Percentiles rank a stretch among this genome's conserved stretches.
phyloP scores from a whole-genome alignment of 805 yeast genomes.

The Starmerella vaccinii region DNA sequence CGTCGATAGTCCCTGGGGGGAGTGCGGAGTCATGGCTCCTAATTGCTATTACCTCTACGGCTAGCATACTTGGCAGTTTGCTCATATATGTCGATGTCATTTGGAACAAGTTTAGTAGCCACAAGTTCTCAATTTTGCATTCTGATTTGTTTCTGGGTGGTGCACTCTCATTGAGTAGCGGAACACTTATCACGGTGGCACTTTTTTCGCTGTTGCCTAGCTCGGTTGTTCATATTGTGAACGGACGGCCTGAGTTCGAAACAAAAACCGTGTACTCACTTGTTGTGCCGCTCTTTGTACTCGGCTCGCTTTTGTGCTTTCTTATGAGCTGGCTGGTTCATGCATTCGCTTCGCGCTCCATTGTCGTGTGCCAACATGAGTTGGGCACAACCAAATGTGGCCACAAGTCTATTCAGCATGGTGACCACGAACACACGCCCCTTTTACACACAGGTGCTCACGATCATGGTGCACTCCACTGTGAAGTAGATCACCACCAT shows the following conservation, averaged over 20 bases:
- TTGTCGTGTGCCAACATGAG: conserved; percentile 18
- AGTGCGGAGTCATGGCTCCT: conserved; percentile 40
- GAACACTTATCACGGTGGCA: conserved; percentile 70
- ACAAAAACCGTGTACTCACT: conserved; percentile 31
- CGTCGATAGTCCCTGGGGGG: not conserved
- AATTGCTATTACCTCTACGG: conserved; percentile 52
- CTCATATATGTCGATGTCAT: conserved; percentile 53
- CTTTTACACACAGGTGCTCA: conserved; percentile 5
- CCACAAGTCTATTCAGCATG: not conserved
- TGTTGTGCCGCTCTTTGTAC: conserved; percentile 39
- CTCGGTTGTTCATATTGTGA: conserved; percentile 39
- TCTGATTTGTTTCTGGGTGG: conserved; percentile 59
- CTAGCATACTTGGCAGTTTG: conserved; percentile 63
- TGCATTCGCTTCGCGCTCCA: conserved; percentile 45
- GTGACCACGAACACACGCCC: conserved; percentile 12
- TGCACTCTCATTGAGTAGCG: conserved; percentile 68
- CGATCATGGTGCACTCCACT: conserved; percentile 12
- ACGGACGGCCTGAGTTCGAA: conserved; percentile 24
- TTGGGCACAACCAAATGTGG: conserved; percentile 4
- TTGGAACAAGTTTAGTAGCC: conserved; percentile 39
- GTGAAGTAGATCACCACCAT: not conserved
- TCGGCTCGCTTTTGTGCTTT: conserved; percentile 55
- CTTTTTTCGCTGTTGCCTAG: conserved; percentile 69
- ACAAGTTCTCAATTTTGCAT: conserved; percentile 45
- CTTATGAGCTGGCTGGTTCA: conserved; percentile 58